A percentile compares a stretch with the other conserved stretches of the same genome.
Evolutionary conservation across 108 stramenopile genomes (phyloP).

Genomic region (Nannochloropsis salina): DNA sequence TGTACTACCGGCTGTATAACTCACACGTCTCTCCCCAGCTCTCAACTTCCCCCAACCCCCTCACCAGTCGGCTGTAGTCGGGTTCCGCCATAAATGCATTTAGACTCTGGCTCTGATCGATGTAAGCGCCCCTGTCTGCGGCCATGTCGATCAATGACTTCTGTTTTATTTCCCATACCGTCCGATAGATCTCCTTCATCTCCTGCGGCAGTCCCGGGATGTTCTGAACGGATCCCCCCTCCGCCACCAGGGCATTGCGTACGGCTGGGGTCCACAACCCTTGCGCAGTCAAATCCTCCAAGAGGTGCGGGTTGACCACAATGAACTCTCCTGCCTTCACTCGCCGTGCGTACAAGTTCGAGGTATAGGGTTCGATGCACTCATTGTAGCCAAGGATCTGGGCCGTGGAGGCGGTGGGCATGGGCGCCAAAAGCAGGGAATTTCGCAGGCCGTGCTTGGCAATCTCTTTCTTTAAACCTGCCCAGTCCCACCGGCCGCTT

Average conservation of each 20-base stretch:
- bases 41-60: slow-evolving; percentile 58
- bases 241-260: slow-evolving; percentile 93
- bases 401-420: slow-evolving; percentile 99
- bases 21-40: neutral
- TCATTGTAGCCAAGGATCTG: slow-evolving; percentile 99
- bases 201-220: slow-evolving; percentile 80
- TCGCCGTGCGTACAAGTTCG: slow-evolving; percentile 97
- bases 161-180: slow-evolving; percentile 99
- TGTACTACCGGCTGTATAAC: no score
- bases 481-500: slow-evolving; percentile 87
- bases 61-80: slow-evolving; percentile 22
- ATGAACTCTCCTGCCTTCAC: slow-evolving; percentile 98
- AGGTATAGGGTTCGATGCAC: slow-evolving; percentile 96
- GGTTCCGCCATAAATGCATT: slow-evolving; percentile 42
- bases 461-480: slow-evolving; percentile 71
- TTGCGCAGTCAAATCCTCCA: slow-evolving; percentile 82
- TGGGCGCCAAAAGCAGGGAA: slow-evolving; percentile 94
- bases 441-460: slow-evolving; percentile 87
- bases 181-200: slow-evolving; percentile 92
- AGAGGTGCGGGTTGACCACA: slow-evolving; percentile 94
- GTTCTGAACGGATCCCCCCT: slow-evolving; percentile 89
- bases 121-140: slow-evolving; percentile 95
- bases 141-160: slow-evolving; percentile 91
- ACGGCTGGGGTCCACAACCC: slow-evolving; percentile 93
- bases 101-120: slow-evolving; percentile 88